Evolutionary conservation across 2,329 filamentous ascomycete genomes (phyloP).

Genomic region (Ploettnerulaceae sp.): DNA sequence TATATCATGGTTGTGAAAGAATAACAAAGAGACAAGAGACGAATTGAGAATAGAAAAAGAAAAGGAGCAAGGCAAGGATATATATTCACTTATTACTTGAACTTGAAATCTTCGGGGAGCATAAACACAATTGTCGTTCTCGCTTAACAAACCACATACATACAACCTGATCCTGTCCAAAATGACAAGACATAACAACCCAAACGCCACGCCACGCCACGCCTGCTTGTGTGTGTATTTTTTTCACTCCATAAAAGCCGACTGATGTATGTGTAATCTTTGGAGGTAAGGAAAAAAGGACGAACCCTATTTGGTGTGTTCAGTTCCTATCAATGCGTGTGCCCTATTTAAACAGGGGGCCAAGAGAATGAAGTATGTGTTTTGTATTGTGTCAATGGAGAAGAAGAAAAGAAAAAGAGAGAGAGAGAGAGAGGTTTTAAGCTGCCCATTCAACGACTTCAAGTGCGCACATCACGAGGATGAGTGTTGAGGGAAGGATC

Average conservation of each 20-base stretch:
- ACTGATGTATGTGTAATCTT: neutral
- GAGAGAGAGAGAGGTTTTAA: neutral
- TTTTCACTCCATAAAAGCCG: neutral
- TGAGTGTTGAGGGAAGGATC: constrained; percentile 88
- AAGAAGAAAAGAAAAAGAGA: neutral
- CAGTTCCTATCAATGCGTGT: no score
- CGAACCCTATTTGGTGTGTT: neutral
- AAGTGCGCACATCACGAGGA: constrained; percentile 85
- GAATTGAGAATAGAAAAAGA: no score
- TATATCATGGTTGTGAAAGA: no score
- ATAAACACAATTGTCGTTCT: neutral
- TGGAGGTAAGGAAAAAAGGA: neutral
- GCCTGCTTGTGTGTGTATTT: no score
- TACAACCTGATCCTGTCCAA: neutral
- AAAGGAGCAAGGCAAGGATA: neutral
- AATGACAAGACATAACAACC: neutral
- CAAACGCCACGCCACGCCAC: constrained; percentile 4
- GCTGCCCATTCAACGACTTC: constrained; percentile 87
- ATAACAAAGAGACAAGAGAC: no score
- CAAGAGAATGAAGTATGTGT: neutral
- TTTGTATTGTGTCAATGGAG: neutral
- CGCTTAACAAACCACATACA: neutral
- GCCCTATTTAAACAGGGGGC: no score
- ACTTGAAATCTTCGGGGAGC: neutral
- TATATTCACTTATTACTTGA: neutral